A percentile compares a stretch with the other conserved stretches of the same genome.
Evolutionary conservation across 1,284 basidiomycete species (phyloP).

Genomic region (Peniophora sp.): DNA sequence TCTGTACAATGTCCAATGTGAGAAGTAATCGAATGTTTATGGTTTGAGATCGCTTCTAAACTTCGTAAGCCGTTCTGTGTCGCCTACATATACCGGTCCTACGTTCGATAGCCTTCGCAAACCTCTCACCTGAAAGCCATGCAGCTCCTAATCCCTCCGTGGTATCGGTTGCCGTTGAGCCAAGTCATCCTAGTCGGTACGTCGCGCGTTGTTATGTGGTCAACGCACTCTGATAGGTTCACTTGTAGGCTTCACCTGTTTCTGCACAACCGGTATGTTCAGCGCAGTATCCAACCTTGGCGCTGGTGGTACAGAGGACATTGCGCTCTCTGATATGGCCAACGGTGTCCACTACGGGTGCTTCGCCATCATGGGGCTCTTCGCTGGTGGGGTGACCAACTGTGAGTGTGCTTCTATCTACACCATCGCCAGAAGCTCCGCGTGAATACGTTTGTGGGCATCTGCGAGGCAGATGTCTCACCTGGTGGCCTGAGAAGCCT

Average conservation of each 20-base stretch:
- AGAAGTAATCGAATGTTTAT: not conserved
- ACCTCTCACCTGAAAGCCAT: too few species aligned
- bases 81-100: too few species aligned
- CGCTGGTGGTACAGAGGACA: conserved; percentile 36
- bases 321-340: conserved; percentile 31
- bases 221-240: too few species aligned
- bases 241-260: conserved; percentile 20
- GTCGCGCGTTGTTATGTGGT: too few species aligned
- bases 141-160: not conserved
- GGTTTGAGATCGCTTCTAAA: too few species aligned
- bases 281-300: conserved; percentile 40
- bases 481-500: not conserved
- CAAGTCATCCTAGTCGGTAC: not conserved
- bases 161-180: not conserved
- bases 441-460: too few species aligned
- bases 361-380: conserved; percentile 37
- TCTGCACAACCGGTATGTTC: conserved; percentile 43
- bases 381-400: conserved; percentile 40
- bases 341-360: conserved; percentile 37
- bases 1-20: conserved; percentile 1
- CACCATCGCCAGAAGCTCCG: not conserved
- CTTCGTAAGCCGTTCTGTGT: too few species aligned
- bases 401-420: conserved; percentile 19
- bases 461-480: not conserved
- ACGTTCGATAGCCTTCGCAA: too few species aligned